Evolutionary conservation across 2,329 filamentous ascomycete genomes (phyloP), one percentile per base, ranked within the genome.

Genomic region (Aspergillus fumigatus): DNA sequence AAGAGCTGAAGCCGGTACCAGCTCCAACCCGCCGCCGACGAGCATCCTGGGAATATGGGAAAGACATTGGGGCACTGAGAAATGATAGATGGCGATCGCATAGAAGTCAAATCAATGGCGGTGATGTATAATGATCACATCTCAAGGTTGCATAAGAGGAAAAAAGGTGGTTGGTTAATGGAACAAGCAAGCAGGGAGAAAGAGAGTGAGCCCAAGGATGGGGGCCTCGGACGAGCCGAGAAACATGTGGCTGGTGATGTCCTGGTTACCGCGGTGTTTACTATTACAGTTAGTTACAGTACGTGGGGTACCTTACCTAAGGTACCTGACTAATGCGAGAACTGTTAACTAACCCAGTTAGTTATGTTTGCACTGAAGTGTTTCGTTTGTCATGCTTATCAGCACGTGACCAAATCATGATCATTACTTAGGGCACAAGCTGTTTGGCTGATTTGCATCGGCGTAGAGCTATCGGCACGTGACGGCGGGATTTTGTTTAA

Each of bases 231-330:
- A 64, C 57, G 60, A 60, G 59, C 55, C 57, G 57, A 66, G 64
- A 71, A 73, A 70, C 72, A 73, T 74, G 73, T 75, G 73, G 73
- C 73, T 75, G 73, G 71, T 66, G 64, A 63, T 55, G 55, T 32
- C 53, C 26, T 41, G 59, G 54, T 64, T 65, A 60, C 66, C 66
- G 67, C 66, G 65, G 65, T 65, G 64, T 66, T 67, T 63, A 3
- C 21, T 23, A 23, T 23, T 23, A 23, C 21, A 23, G 3, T 2
- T 3, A 2, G 3, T 23, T 1, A 23, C 21, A 23, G 21, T 23
- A 23, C 21, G 21, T 23, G 21, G 21, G 17, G 43, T 6, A 32
- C 25, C 25, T 35, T 45, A 45, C 41, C n/a, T 45, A 45, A 45
- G 40, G n/a, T 10, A 45, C n/a, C 40, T 40, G 32, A 6, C 11